phyloP scores from a whole-genome alignment of 305 asterid genomes.

The Fraxinus dipetala region DNA sequence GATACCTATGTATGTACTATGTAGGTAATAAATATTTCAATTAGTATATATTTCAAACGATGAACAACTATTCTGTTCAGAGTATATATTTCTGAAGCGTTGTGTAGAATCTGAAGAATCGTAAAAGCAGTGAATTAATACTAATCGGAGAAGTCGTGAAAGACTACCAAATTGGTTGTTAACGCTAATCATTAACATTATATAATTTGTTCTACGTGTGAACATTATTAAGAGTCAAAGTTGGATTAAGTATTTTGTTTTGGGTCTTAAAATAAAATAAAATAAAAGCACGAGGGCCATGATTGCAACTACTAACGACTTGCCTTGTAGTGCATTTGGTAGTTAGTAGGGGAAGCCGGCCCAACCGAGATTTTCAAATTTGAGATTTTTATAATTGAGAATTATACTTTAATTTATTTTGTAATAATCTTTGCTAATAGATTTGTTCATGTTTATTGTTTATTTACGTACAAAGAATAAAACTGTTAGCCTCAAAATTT shows the following conservation, averaged over 20 bases:
- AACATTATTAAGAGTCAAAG: neutral
- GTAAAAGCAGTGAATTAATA: too few relatives aligned
- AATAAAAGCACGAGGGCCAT: neutral
- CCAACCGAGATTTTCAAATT: neutral
- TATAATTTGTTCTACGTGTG: neutral
- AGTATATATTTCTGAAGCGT: too few relatives aligned
- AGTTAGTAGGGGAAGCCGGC: neutral
- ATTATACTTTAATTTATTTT: neutral
- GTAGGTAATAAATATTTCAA: neutral
- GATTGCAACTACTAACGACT: neutral
- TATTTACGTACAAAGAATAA: too few relatives aligned
- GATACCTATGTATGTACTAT: neutral
- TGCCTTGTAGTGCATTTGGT: neutral
- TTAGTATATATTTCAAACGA: too few relatives aligned
- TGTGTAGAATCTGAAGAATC: too few relatives aligned
- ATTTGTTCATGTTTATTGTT: too few relatives aligned
- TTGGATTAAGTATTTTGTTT: neutral
- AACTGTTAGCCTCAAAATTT: neutral
- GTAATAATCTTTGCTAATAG: too few relatives aligned
- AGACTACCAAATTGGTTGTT: neutral
- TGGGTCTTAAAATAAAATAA: neutral
- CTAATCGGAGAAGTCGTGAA: too few relatives aligned
- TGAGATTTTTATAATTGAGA: neutral
- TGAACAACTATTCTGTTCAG: too few relatives aligned
- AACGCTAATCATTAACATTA: neutral